Conservation (phyloP, 768 basidiomycete genomes). For the Nidularia sp. region DNA sequence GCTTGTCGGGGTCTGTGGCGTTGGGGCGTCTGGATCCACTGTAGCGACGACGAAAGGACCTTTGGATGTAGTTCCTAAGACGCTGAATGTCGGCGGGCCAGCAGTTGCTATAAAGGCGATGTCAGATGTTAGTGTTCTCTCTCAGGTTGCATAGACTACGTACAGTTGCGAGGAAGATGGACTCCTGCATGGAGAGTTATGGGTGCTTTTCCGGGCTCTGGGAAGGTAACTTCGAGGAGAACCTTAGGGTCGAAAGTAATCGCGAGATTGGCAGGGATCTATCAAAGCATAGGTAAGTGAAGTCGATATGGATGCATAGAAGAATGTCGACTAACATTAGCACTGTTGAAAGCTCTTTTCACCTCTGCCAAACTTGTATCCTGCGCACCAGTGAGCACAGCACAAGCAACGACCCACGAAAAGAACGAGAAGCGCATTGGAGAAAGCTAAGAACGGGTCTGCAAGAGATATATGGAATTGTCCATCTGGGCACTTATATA, state of each 20-base stretch:
- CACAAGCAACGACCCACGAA: neutral
- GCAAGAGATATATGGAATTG: too few relatives aligned
- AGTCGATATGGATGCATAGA: neutral
- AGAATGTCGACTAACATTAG: slow-evolving; percentile 14
- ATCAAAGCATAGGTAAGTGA: neutral
- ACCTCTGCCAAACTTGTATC: slow-evolving; percentile 22
- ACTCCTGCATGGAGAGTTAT: slow-evolving; percentile 30
- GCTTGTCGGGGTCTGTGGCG: slow-evolving; percentile 31
- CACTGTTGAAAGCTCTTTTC: slow-evolving; percentile 20
- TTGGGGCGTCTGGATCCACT: slow-evolving; percentile 45
- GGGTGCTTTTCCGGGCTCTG: slow-evolving; percentile 17
- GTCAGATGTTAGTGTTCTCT: neutral
- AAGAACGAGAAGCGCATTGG: neutral
- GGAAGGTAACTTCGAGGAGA: slow-evolving; percentile 30
- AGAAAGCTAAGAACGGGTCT: too few relatives aligned
- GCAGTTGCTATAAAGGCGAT: slow-evolving; percentile 24
- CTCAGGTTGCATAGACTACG: neutral
- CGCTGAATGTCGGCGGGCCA: slow-evolving; percentile 27
- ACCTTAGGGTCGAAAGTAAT: slow-evolving; percentile 28
- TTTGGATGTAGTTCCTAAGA: slow-evolving; percentile 14
- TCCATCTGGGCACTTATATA: too few relatives aligned
- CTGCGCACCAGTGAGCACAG: slow-evolving; percentile 13
- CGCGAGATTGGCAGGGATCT: slow-evolving; percentile 27
- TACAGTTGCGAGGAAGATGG: slow-evolving; percentile 28
- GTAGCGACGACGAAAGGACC: slow-evolving; percentile 40